phyloP scores from a whole-genome alignment of 2,329 filamentous ascomycete genomes.

The Xylaria sp. region DNA sequence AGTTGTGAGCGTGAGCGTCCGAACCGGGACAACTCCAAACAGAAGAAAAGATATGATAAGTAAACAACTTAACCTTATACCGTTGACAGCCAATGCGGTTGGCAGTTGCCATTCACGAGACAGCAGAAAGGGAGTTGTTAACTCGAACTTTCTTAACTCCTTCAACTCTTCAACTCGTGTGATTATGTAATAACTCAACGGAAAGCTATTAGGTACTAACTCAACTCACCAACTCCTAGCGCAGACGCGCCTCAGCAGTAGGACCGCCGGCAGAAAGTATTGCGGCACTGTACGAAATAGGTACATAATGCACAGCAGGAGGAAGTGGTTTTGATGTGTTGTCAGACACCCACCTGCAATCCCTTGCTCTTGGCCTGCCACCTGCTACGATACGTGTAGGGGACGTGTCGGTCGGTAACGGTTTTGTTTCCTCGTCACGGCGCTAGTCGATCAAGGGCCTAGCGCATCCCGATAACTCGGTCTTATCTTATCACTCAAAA shows the following conservation, averaged over 20 bases:
- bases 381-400: background rate
- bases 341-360: conserved; percentile 16
- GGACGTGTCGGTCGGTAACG: background rate
- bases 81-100: too few species aligned
- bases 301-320: background rate
- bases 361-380: conserved; percentile 10
- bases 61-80: background rate
- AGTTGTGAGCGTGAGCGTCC: background rate
- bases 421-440: background rate
- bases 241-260: background rate
- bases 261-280: background rate
- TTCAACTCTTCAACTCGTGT: too few species aligned
- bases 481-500: conserved; percentile 22
- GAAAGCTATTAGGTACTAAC: background rate
- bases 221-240: background rate
- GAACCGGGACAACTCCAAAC: background rate
- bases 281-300: background rate
- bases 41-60: background rate
- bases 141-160: too few species aligned
- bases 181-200: too few species aligned
- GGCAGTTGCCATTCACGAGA: background rate
- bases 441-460: conserved; percentile 8
- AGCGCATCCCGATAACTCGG: background rate
- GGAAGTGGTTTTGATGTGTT: conserved; percentile 14
- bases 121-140: background rate